Conservation (phyloP, 2,329 filamentous ascomycete species). For the Ophiostoma montium region DNA sequence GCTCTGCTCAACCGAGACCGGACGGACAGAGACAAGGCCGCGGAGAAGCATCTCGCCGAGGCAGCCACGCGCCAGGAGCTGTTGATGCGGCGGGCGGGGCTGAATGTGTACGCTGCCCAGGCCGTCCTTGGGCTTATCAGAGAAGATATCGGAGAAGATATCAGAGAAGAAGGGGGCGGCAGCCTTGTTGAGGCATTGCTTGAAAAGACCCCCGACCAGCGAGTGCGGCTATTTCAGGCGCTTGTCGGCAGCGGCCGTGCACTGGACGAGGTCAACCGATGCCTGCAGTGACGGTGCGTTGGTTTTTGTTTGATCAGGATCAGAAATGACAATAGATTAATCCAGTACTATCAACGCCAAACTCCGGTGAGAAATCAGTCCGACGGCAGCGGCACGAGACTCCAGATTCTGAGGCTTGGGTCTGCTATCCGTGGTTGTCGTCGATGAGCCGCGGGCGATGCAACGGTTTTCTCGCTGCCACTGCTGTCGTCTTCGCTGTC, state of each 20-base stretch:
- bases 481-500: background rate
- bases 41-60: conserved; percentile 25
- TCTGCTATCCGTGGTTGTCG: background rate
- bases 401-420: conserved; percentile 11
- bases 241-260: background rate
- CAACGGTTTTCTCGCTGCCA: too few relatives aligned
- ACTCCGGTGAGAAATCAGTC: background rate
- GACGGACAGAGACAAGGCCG: conserved; percentile 22
- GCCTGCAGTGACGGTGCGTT: conserved; percentile 29
- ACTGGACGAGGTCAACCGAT: conserved; percentile 18
- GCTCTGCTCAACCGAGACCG: conserved; percentile 17
- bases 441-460: background rate
- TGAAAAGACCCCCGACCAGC: background rate
- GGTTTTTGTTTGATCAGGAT: too few relatives aligned
- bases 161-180: background rate
- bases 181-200: background rate
- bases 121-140: conserved; percentile 35
- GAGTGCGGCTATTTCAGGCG: too few relatives aligned
- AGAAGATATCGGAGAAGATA: conserved; percentile 22
- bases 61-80: conserved; percentile 55
- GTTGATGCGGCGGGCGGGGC: conserved; percentile 48
- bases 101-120: conserved; percentile 63
- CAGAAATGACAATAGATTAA: too few relatives aligned
- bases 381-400: background rate
- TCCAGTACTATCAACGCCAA: too few relatives aligned